Evolutionary conservation across 306 rosid genomes (phyloP), one percentile per base, ranked within the genome.

Genomic region (Arachis hypogaea): DNA sequence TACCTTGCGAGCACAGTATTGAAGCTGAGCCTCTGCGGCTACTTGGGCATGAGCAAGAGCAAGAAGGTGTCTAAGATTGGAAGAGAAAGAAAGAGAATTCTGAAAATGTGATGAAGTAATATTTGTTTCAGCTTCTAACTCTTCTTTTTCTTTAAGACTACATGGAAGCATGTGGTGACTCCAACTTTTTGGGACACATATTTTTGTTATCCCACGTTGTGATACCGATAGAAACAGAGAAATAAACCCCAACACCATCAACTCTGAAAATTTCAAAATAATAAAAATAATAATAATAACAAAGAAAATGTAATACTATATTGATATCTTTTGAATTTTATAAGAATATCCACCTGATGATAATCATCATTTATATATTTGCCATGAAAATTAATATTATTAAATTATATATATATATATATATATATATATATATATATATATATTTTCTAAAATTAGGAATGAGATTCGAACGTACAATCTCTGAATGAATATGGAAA

Each of bases 181-280:
- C 74, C 80, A 38, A 41, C 63, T 30, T 76, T 2, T 33, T 0
- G 79, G 61, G 51, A 87, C 85, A 65, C 98, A 94, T 16, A 89
- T 69, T 83, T 86, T 91, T 58, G 84, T 66, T 10, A 94, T 86
- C 59, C 80, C 51, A 59, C 82, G 85, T 63, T 89, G 97, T 40
- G 82, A 78, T n/a, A 94, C 91, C 11, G 98, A 82, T 80, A 94
- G 87, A 16, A 94, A 83, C 75, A 94, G 86, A 11, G 98, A 94
- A 57, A 94, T 94, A 62, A 94, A 94, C 2, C 98, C 98, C 88
- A 94, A 63, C 49, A 94, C 61, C 98, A 91, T 94, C 77, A 94
- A 62, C 87, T 94, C 98, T 89, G 85, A 33, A 68, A 52, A 5
- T 50, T 43, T 6, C 3, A 61, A 30, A 49, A 7, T 65, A 18